These are phyloP conservation scores for Onygena corvina DNA, from an alignment of 2,329 filamentous ascomycete genomes.

Conservation along the genomic window DNA sequence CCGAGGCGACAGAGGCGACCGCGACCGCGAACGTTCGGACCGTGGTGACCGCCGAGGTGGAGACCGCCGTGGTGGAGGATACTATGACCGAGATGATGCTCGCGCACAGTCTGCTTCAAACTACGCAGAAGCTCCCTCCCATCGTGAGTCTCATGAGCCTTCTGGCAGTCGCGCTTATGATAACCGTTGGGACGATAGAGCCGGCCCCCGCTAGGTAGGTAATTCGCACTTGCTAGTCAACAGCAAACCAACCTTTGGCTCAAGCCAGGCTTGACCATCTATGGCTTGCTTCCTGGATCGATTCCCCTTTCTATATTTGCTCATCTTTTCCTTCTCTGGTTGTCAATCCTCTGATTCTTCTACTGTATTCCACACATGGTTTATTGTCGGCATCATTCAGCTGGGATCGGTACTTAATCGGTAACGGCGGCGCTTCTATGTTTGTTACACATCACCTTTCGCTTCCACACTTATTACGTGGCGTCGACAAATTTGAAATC, in stretches of 20 bases:
- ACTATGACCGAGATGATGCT: conserved; percentile 42
- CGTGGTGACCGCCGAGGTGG: conserved; percentile 37
- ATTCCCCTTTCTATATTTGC: conserved; percentile 7
- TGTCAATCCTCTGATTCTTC: conserved; percentile 19
- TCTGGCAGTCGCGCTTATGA: conserved; percentile 31
- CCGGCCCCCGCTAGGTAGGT: conserved; percentile 29
- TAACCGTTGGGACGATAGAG: conserved; percentile 29
- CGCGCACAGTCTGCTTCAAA: conserved; percentile 35
- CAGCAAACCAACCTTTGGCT: background rate
- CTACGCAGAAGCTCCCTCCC: conserved; percentile 27
- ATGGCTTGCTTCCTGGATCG: conserved; percentile 1
- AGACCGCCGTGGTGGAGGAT: conserved; percentile 39
- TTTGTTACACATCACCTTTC: conserved; percentile 27
- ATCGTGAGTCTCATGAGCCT: conserved; percentile 27
- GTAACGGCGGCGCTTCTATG: conserved; percentile 28
- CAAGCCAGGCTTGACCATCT: background rate
- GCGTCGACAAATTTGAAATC: conserved; percentile 26
- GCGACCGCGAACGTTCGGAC: background rate
- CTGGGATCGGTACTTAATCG: conserved; percentile 26
- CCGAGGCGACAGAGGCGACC: background rate
- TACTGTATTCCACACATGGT: conserved; percentile 26
- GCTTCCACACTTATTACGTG: conserved; percentile 20
- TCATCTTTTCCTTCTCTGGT: conserved; percentile 19
- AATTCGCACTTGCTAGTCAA: background rate
- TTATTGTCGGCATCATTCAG: conserved; percentile 23